These are phyloP conservation scores for Trametes cinnabarina DNA, from an alignment of 768 basidiomycete species.

Conservation along the genomic window DNA sequence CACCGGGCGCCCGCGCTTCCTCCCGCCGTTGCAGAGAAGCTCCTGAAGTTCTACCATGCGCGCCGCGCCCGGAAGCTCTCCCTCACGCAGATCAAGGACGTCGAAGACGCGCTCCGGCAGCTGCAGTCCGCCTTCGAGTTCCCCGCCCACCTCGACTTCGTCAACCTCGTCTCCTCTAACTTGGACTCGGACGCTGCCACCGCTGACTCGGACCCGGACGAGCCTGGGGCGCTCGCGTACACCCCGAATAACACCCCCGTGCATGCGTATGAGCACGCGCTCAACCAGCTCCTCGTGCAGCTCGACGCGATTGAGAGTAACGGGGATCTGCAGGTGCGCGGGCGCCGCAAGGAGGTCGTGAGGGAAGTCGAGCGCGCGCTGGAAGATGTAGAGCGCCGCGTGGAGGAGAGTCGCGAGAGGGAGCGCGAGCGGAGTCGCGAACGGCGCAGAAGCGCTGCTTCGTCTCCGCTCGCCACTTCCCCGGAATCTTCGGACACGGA, in stretches of 20 bases:
- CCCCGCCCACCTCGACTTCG: conserved; percentile 33
- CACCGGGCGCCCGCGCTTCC: conserved; percentile 22
- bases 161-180: conserved; percentile 6
- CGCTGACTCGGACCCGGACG: conserved; percentile 6
- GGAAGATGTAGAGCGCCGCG: conserved; percentile 47
- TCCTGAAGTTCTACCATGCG: conserved; percentile 35
- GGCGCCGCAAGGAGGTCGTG: conserved; percentile 54
- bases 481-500: not conserved
- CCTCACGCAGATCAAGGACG: conserved; percentile 39
- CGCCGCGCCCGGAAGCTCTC: conserved; percentile 31
- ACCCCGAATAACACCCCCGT: conserved; percentile 57
- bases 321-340: conserved; percentile 54
- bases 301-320: conserved; percentile 62
- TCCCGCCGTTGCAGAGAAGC: conserved; percentile 18
- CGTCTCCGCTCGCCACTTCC: not conserved
- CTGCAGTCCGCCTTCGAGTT: conserved; percentile 40
- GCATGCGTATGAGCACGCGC: conserved; percentile 58
- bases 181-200: no score
- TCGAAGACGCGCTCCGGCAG: conserved; percentile 41
- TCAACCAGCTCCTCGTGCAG: conserved; percentile 52
- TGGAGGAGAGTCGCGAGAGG: conserved; percentile 42
- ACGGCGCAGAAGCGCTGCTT: conserved; percentile 4
- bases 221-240: conserved; percentile 47
- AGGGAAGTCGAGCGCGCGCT: conserved; percentile 54
- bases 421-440: conserved; percentile 18